phyloP scores from a whole-genome alignment of 768 basidiomycete genomes.

The Rhodosporidiobolus odoratus region DNA sequence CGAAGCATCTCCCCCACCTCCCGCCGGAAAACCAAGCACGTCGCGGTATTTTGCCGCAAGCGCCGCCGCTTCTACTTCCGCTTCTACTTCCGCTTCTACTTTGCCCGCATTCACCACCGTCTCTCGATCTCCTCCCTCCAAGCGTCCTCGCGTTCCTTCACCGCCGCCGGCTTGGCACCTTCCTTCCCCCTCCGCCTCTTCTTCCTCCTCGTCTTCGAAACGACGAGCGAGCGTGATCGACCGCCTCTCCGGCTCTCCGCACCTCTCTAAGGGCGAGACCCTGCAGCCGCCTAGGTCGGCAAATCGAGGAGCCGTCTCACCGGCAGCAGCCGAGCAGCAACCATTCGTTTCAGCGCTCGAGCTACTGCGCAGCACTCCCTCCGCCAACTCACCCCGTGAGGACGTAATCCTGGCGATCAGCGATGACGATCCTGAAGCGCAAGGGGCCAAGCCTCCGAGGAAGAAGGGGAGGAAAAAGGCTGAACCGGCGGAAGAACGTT shows the following conservation, averaged over 20 bases:
- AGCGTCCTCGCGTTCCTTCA: neutral
- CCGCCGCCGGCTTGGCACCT: neutral
- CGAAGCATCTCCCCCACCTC: neutral
- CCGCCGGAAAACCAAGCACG: neutral
- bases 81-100: too few relatives aligned
- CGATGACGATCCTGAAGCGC: neutral
- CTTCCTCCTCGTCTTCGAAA: neutral
- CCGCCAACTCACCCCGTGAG: too few relatives aligned
- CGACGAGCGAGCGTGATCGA: neutral
- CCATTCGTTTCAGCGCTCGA: slow-evolving; percentile 21
- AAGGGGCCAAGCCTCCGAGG: neutral
- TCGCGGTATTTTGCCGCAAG: neutral
- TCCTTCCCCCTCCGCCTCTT: neutral
- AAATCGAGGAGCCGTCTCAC: neutral
- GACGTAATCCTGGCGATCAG: neutral
- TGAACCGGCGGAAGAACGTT: too few relatives aligned
- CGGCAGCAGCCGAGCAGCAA: neutral
- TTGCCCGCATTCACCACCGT: neutral
- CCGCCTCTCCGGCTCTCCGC: neutral
- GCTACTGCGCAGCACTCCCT: neutral
- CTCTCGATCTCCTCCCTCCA: neutral
- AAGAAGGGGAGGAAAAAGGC: neutral
- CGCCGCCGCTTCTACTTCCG: too few relatives aligned
- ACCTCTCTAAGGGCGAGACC: too few relatives aligned
- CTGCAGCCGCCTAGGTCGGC: too few relatives aligned